phyloP scores from a whole-genome alignment of 2,329 filamentous ascomycete species.

The Penicillium brevicompactum region DNA sequence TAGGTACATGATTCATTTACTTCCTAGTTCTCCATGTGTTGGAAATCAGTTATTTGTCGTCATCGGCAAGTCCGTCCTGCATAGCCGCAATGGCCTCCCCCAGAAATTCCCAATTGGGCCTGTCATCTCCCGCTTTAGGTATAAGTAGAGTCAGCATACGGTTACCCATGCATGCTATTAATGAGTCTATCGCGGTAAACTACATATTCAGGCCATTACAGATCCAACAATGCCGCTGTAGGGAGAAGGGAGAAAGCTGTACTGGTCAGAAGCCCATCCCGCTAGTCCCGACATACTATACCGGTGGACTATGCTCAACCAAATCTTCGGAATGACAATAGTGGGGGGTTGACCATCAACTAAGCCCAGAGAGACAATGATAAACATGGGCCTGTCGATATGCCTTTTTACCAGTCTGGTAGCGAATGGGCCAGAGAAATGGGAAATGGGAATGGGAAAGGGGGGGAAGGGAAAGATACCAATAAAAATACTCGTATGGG shows the following conservation, averaged over 20 bases:
- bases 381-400: background rate
- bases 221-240: background rate
- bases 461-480: background rate
- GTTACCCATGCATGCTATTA: background rate
- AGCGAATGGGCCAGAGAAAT: background rate
- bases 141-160: background rate
- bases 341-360: background rate
- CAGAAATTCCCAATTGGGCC: background rate
- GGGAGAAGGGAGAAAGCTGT: background rate
- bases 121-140: conserved; percentile 2
- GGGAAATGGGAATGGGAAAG: background rate
- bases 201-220: background rate
- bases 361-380: background rate
- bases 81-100: conserved; percentile 6
- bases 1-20: background rate
- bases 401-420: background rate
- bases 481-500: background rate
- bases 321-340: background rate
- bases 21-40: background rate
- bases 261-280: background rate
- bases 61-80: conserved; percentile 6
- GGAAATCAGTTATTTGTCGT: background rate
- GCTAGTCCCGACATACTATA: background rate
- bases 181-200: background rate
- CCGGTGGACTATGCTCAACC: too few relatives aligned